Evolutionary conservation across 495 filamentous ascomycete species (phyloP).

Genomic region (Penicillium pancosmium): DNA sequence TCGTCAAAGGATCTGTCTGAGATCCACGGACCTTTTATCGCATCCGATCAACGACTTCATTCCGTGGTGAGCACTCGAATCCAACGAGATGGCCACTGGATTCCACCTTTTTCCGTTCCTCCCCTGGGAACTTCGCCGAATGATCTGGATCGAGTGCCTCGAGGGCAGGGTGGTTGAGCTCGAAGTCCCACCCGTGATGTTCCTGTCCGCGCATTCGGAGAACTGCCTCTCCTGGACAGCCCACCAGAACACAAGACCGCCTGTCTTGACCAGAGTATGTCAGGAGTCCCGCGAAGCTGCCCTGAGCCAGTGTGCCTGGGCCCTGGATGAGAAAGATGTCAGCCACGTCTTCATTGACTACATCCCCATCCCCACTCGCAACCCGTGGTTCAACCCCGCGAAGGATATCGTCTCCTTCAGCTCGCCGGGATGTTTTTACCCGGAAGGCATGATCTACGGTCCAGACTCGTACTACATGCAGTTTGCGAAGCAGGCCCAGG

Average conservation of each 20-base stretch:
- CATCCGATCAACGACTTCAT: background rate
- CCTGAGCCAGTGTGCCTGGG: background rate
- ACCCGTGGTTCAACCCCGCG: background rate
- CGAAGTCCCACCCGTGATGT: background rate
- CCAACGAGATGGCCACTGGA: background rate
- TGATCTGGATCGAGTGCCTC: slow-evolving; percentile 6
- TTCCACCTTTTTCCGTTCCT: background rate
- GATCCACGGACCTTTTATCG: background rate
- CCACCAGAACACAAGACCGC: background rate
- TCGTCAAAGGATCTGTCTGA: background rate
- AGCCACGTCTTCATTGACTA: background rate
- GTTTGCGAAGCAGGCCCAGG: background rate
- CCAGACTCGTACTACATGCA: background rate
- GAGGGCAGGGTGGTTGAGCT: slow-evolving; percentile 2
- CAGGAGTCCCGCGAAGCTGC: slow-evolving; percentile 1
- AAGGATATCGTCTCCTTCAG: background rate
- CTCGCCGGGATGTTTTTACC: background rate
- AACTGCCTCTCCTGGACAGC: background rate
- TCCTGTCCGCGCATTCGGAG: background rate
- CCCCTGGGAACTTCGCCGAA: background rate
- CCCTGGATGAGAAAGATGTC: background rate
- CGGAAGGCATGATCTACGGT: background rate
- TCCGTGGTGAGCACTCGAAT: background rate
- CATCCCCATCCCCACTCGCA: background rate
- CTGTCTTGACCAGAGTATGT: slow-evolving; percentile 5